Conservation (phyloP, 2,329 filamentous ascomycete species). For the Apiospora kogelbergensis region DNA sequence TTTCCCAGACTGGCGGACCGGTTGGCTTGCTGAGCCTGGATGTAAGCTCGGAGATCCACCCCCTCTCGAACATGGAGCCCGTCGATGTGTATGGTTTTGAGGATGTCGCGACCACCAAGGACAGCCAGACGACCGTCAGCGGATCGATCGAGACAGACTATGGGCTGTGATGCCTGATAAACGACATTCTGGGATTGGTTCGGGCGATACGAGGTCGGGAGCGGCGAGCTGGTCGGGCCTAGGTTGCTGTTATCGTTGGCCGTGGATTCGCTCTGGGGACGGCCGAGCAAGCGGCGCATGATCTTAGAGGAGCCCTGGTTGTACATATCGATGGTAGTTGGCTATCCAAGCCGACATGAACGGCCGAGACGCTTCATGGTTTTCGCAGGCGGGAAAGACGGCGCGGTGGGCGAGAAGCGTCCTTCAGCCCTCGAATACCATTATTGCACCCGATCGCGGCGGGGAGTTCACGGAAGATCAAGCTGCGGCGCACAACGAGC, state of each 20-base stretch:
- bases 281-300: constrained; percentile 62
- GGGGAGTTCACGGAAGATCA: not conserved
- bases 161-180: constrained; percentile 51
- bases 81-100: constrained; percentile 60
- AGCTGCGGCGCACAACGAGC: not conserved
- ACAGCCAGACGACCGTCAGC: constrained; percentile 56
- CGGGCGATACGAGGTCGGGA: constrained; percentile 47
- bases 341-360: constrained; percentile 23
- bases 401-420: not conserved
- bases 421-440: not conserved
- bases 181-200: constrained; percentile 55
- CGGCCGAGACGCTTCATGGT: constrained; percentile 17
- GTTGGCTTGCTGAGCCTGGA: constrained; percentile 48
- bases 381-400: not conserved
- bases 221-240: constrained; percentile 46
- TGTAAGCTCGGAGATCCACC: constrained; percentile 57
- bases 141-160: constrained; percentile 58
- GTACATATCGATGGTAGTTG: constrained; percentile 42
- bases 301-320: constrained; percentile 51
- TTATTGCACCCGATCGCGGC: not conserved
- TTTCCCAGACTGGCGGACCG: constrained; percentile 46
- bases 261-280: constrained; percentile 47
- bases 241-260: constrained; percentile 41
- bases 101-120: constrained; percentile 58
- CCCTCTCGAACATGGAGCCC: constrained; percentile 54